These are phyloP conservation scores for Panaeolus papilionaceus DNA, from an alignment of 768 basidiomycete species.

Conservation along the genomic window DNA sequence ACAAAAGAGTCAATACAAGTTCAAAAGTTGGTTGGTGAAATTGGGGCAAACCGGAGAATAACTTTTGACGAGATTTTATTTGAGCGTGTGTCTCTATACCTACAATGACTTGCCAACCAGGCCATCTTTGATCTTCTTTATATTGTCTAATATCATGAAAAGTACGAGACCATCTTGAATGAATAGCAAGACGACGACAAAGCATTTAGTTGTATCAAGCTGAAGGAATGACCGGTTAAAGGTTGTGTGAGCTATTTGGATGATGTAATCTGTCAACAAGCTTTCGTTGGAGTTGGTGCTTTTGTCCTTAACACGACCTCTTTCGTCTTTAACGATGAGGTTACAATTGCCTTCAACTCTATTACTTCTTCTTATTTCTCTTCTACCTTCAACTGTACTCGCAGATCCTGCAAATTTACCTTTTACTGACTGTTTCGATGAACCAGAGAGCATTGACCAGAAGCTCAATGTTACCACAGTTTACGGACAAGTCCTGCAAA, in stretches of 20 bases:
- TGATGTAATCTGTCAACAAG: background rate
- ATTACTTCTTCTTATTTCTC: constrained; percentile 25
- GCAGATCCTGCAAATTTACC: constrained; percentile 67
- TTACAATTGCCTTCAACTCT: constrained; percentile 25
- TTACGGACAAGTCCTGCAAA: constrained; percentile 71
- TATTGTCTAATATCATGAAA: constrained; percentile 42
- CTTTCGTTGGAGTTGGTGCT: background rate
- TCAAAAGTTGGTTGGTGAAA: constrained; percentile 9
- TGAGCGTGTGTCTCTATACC: constrained; percentile 98
- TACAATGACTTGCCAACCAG: constrained; percentile 88
- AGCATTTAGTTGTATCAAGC: constrained; percentile 24
- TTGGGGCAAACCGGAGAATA: constrained; percentile 75
- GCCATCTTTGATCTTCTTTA: constrained; percentile 62
- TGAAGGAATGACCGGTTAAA: constrained; percentile 19
- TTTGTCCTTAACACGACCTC: background rate
- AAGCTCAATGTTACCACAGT: constrained; percentile 73
- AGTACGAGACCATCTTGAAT: constrained; percentile 24
- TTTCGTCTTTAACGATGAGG: constrained; percentile 31
- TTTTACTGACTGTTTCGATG: constrained; percentile 73
- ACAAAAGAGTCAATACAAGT: background rate
- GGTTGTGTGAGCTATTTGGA: background rate
- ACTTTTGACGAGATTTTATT: constrained; percentile 84
- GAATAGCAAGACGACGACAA: constrained; percentile 21
- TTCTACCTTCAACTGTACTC: constrained; percentile 30
- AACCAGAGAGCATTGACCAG: constrained; percentile 50